Conservation (phyloP, 192 early-diverging fungal species). For the Mortierella claussenii region DNA sequence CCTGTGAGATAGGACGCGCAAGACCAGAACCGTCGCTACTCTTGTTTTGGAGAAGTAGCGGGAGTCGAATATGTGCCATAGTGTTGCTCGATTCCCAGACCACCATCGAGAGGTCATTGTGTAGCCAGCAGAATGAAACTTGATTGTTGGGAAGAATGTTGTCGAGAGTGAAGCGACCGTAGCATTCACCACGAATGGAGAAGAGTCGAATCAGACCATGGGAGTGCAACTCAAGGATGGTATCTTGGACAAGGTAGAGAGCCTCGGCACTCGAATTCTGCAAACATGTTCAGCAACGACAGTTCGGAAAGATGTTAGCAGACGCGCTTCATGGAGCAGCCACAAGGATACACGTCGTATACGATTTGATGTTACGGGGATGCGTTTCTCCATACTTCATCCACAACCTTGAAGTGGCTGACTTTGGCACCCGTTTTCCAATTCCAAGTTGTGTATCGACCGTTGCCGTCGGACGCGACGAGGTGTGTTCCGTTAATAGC, state of each 20-base stretch:
- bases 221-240: constrained; percentile 46
- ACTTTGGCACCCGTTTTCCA: constrained; percentile 38
- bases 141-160: constrained; percentile 44
- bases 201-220: constrained; percentile 43
- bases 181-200: constrained; percentile 46
- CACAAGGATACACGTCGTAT: too few species aligned
- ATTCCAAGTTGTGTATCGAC: constrained; percentile 39
- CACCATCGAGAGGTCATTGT: constrained; percentile 50
- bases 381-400: constrained; percentile 17
- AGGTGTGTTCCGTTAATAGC: constrained; percentile 33
- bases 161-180: constrained; percentile 44
- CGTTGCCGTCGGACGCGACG: constrained; percentile 41
- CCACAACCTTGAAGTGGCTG: constrained; percentile 35
- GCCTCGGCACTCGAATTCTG: constrained; percentile 42
- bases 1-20: constrained; percentile 37
- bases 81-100: constrained; percentile 50
- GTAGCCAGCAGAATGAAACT: constrained; percentile 51
- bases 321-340: too few species aligned
- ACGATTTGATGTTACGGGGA: neutral
- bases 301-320: too few species aligned
- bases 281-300: too few species aligned
- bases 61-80: constrained; percentile 50
- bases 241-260: constrained; percentile 40
- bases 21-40: neutral
- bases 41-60: constrained; percentile 24